Base-by-base conservation (phyloP, 768 basidiomycete species). In the Hortiboletus campestris region DNA sequence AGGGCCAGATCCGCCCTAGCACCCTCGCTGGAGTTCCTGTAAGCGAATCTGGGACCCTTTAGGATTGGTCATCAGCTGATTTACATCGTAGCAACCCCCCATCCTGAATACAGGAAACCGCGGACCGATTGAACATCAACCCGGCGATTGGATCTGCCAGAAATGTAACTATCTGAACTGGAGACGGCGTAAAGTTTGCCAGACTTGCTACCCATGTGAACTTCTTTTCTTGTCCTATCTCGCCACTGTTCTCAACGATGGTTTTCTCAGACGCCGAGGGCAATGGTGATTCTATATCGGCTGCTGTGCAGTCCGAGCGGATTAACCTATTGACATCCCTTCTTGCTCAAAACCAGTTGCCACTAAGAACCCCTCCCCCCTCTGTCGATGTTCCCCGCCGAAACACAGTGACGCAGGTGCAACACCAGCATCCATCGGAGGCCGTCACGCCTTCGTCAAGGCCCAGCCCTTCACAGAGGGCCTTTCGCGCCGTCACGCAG, bases 111-210 rank as follows among this genome's bases (percentile, higher is more conserved):
- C 91, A 0, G 91, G 91, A 2, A 94, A 94, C 71, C 81, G 87
- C 53, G 91, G 91, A 25, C 91, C 91, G 9, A 93, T 93, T 51
- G 88, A 90, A 60, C 89, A 91, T 72, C 86, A 89, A 77, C 86
- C 86, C 7, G 86, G 86, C 17, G 88, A 89, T 74, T 89, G 88
- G 91, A 79, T 90, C 53, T 94, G 91, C 72, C 76, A 78, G 60
- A 89, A 88, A 67, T 94, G 91, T 71, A 88, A 88, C 65, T 93
- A 94, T 73, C 72, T 91, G 61, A 94, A 94, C 68, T 94, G 91
- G 91, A 79, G 91, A 60, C 75, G 91, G 55, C 76, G 91, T 52
- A 93, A 93, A 72, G 91, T 94, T 56, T 94, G 91, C 74, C 91
- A 93, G 77, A 91, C 89, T 11, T 93, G 91, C 72, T 82, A 84